Evolutionary conservation across 2,329 filamentous ascomycete species (phyloP), one percentile per base, ranked within the genome.

Genomic region (Ascochyta fabae): DNA sequence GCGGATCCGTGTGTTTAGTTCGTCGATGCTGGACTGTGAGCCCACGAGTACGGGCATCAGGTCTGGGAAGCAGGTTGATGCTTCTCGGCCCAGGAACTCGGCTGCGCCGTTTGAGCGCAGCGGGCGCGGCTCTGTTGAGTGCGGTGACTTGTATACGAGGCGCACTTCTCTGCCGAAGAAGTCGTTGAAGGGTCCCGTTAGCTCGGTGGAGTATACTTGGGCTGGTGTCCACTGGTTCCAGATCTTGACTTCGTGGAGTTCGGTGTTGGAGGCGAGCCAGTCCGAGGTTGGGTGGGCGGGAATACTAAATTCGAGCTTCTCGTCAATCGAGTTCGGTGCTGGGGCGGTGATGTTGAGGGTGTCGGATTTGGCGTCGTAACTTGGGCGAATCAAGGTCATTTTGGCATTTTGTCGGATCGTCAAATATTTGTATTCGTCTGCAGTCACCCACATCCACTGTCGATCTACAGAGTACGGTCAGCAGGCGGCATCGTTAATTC

Each of bases 371-470:
- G 72, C 62, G 56, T 79, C 75, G 53, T 86, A 76, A 3, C 75
- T 73, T 1, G 84, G 85, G 31, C 83, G 80, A 67, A 88, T 86
- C 12, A 87, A 77, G 0, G 86, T 88, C 85, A 89, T 87, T 35
- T 80, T 75, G 4, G 85, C 79, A 56, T 84, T 81, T 52, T 83
- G 77, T 13, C 86, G 84, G 65, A 88, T 88, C 3, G 86, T 88
- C 48, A 88, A 70, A 68, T 88, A 88, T 52, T 85, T 80, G 45
- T 78, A 74, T 4, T 76, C 78, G 15, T 79, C 75, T 2, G 80
- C 78, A 31, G 83, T 79, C 43, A 87, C 79, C 71, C 88, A 85
- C 86, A 88, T 88, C 86, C 86, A 88, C 60, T 84, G 82, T 6
- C 86, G 78, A 68, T 88, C 86, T 73, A 35, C 6, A 15, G 16